Base-by-base conservation (phyloP, 2,329 filamentous ascomycete genomes). In the Colletotrichum lindemuthianum region DNA sequence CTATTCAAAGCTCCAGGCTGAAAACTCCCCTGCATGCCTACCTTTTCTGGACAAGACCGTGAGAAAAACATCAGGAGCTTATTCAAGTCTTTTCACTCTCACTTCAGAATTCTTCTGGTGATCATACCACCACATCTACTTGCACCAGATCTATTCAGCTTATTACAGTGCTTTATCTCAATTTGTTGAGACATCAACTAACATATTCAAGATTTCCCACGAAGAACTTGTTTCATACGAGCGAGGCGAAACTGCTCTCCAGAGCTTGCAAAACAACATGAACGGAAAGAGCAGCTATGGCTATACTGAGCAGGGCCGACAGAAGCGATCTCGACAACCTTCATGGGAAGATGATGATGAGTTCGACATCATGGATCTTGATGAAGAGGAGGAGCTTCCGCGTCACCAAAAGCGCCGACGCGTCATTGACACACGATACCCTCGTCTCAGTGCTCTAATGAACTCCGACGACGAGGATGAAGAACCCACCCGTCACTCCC, bases 391-490 rank as follows among this genome's bases (percentile, higher is more conserved):
- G n/a, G 50, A 61, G 15, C 10, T n/a, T 9, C 36, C 59, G 15
- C 39, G 40, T n/a, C 52, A 39, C 12, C 41, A 53, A 9, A 47
- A 54, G 33, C 53, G 49, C 39, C 59, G 54, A 12, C 43, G 49
- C 33, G 53, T 33, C 15, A 36, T 32, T 33, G n/a, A 41, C 52
- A 40, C 51, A n/a, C 58, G 59, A 11, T 47, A 11, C 12, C 13
- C 45, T 39, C 45, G 40, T 8, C 44, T 48, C 6, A 24, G 6
- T 10, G 47, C 48, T 11, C 4, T 41, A 6, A 11, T 54, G 8
- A 61, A 67, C 11, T 53, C 52, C 12, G 52, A 60, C 8, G 59
- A 68, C 8, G 64, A 68, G 11, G 15, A 37, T 13, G 39, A 55
- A 33, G 50, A 11, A 13, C 32, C 15, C 37, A 50, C 55, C n/a